A percentile compares a stretch with the other conserved stretches of the same genome.
These are phyloP conservation scores for Eucalyptus marginata DNA, from an alignment of 345 rosid genomes.

Conservation along the genomic window DNA sequence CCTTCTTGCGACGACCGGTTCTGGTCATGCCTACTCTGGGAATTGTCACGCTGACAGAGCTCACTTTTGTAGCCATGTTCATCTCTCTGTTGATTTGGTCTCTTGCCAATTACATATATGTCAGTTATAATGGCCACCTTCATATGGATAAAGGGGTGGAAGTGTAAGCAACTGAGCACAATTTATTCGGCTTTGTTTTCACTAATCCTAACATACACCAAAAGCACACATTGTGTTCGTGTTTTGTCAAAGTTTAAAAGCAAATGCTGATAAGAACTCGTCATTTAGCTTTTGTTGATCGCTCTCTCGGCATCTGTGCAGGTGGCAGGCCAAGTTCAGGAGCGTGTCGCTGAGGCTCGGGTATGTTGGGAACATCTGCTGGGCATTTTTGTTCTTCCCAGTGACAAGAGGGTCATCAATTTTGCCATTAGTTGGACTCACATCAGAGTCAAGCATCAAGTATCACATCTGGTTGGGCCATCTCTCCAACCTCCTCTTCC, in stretches of 20 bases:
- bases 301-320: background rate
- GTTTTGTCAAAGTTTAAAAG: background rate
- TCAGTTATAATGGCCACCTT: slow-evolving; percentile 34
- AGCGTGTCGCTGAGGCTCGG: slow-evolving; percentile 2
- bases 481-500: slow-evolving; percentile 11
- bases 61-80: slow-evolving; percentile 23
- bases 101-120: slow-evolving; percentile 3
- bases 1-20: slow-evolving; percentile 6
- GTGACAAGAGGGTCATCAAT: slow-evolving; percentile 31
- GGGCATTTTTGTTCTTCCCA: slow-evolving; percentile 29
- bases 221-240: background rate
- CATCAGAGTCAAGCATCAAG: slow-evolving; percentile 25
- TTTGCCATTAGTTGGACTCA: slow-evolving; percentile 24
- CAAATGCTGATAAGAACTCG: background rate
- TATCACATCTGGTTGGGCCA: slow-evolving; percentile 42
- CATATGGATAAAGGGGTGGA: slow-evolving; percentile 18
- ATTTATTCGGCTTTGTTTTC: background rate
- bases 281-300: background rate
- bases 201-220: background rate
- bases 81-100: slow-evolving; percentile 15
- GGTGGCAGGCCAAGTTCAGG: slow-evolving; percentile 19
- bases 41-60: slow-evolving; percentile 23
- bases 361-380: slow-evolving; percentile 16
- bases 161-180: slow-evolving; percentile 11
- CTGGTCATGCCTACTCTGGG: slow-evolving; percentile 33